Base-by-base conservation (phyloP, 768 basidiomycete species). In the Butyriboletus loyo region DNA sequence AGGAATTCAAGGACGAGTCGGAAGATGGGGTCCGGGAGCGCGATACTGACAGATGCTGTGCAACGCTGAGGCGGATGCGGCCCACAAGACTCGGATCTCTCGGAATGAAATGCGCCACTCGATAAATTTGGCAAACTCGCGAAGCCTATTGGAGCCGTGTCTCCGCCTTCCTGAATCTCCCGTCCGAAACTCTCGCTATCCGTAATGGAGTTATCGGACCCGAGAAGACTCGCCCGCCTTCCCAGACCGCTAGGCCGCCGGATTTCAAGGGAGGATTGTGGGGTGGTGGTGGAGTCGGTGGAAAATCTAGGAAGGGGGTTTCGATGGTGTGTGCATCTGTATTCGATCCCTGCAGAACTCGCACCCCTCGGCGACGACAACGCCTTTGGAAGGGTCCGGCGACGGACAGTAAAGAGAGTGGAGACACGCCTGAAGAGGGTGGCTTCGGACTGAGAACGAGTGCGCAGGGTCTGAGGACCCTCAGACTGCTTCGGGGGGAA, bases 241-340 rank as follows among this genome's bases (percentile, higher is more conserved):
- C 67, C 67, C 17, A 69, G 35, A 28, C 67, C 67, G 19, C 67
- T 69, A 10, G 67, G 67, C 14, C 67, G 64, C 31, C 67, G 65
- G 34, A 69, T 69, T 52, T 69, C 67, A 2, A 69, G 65, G 17
- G 69, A 70, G 25, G 65, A 60, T 11, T 48, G 45, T 8, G 59
- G 46, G 6, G 56, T 58, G 2, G 59, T 44, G 6, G 56, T 58
- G 2, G 63, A 59, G 36, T 53, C 54, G 48, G 53, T 63, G 14
- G 67, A 69, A n/a, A 54, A 19, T 27, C 67, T 54, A 1, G 69
- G 51, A 32, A 67, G 57, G 5, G 35, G 11, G 13, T 46, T 14
- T 35, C 56, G 40, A 4, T 59, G 54, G 8, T 44, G 43, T 0
- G 69, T 19, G 25, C 43, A 57, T 31, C 50, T 54, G 27, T 57